A percentile compares a stretch with the other conserved stretches of the same genome.
phyloP scores from a whole-genome alignment of 768 basidiomycete genomes.

The Lentinula boryana region DNA sequence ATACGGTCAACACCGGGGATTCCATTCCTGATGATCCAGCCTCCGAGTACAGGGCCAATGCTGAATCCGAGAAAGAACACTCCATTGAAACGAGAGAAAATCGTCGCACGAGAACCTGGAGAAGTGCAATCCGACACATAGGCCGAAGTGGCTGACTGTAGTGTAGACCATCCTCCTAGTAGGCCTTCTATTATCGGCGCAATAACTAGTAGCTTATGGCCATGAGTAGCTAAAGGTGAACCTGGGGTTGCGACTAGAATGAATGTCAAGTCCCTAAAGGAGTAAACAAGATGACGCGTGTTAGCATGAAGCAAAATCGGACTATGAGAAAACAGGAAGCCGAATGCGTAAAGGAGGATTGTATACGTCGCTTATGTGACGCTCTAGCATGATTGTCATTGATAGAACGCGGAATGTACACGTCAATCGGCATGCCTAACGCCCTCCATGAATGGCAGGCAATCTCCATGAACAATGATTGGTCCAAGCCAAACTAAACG shows the following conservation, averaged over 20 bases:
- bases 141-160: conserved; percentile 72
- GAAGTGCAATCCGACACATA: conserved; percentile 84
- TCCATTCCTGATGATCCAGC: conserved; percentile 40
- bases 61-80: conserved; percentile 73
- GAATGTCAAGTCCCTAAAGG: conserved; percentile 71
- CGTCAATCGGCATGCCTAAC: not conserved
- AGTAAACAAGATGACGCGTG: conserved; percentile 6
- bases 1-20: conserved; percentile 15
- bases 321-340: not conserved
- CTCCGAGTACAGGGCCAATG: conserved; percentile 73
- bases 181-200: conserved; percentile 81
- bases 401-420: not conserved
- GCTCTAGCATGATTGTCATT: too few relatives aligned
- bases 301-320: not conserved
- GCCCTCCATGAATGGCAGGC: not conserved
- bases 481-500: conserved; percentile 2
- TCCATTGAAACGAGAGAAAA: conserved; percentile 72
- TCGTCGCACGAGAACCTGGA: conserved; percentile 70
- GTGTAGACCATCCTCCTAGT: conserved; percentile 76
- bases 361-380: not conserved
- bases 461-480: too few relatives aligned
- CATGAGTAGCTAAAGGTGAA: conserved; percentile 55
- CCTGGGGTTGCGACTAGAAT: conserved; percentile 72
- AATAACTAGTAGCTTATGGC: conserved; percentile 70
- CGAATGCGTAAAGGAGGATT: not conserved